A percentile compares a stretch with the other conserved stretches of the same genome.
Evolutionary conservation across 1,284 basidiomycete species (phyloP).

Genomic region (Ustilago lituana): DNA sequence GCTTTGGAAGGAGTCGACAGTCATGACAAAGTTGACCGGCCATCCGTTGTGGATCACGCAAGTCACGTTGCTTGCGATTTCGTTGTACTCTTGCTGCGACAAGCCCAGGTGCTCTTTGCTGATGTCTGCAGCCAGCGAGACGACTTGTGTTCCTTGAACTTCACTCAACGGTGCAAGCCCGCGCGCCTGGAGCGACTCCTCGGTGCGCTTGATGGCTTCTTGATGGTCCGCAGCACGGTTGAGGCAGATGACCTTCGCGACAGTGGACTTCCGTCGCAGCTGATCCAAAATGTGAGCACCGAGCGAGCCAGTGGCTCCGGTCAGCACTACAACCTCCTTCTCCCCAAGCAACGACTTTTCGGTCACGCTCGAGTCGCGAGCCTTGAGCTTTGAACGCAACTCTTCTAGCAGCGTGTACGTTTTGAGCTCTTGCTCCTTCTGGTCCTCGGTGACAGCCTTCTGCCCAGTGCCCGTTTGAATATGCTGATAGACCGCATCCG

Average conservation of each 20-base stretch:
- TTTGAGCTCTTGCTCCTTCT: slow-evolving; percentile 55
- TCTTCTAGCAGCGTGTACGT: slow-evolving; percentile 12
- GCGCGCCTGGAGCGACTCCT: slow-evolving; percentile 26
- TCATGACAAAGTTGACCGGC: slow-evolving; percentile 56
- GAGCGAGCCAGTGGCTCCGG: slow-evolving; percentile 52
- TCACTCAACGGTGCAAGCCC: slow-evolving; percentile 4
- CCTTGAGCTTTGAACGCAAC: slow-evolving; percentile 15
- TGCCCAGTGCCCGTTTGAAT: neutral
- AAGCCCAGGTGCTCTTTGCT: slow-evolving; percentile 22
- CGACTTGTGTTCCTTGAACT: slow-evolving; percentile 1
- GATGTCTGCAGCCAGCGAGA: slow-evolving; percentile 29
- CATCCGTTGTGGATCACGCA: slow-evolving; percentile 53
- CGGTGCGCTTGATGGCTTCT: slow-evolving; percentile 32
- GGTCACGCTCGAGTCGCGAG: slow-evolving; percentile 6
- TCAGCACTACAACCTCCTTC: slow-evolving; percentile 35
- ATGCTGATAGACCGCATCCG: slow-evolving; percentile 29
- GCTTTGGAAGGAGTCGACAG: slow-evolving; percentile 36
- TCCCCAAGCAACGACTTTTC: neutral
- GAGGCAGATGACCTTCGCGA: slow-evolving; percentile 39
- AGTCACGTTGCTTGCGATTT: slow-evolving; percentile 14
- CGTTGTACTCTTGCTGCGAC: slow-evolving; percentile 16
- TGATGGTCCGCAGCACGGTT: slow-evolving; percentile 27
- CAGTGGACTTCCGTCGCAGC: slow-evolving; percentile 15
- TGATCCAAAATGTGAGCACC: slow-evolving; percentile 50
- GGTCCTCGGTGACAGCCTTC: neutral